Base-by-base conservation (phyloP, 306 rosid species). In the Heteromeles arbutifolia region DNA sequence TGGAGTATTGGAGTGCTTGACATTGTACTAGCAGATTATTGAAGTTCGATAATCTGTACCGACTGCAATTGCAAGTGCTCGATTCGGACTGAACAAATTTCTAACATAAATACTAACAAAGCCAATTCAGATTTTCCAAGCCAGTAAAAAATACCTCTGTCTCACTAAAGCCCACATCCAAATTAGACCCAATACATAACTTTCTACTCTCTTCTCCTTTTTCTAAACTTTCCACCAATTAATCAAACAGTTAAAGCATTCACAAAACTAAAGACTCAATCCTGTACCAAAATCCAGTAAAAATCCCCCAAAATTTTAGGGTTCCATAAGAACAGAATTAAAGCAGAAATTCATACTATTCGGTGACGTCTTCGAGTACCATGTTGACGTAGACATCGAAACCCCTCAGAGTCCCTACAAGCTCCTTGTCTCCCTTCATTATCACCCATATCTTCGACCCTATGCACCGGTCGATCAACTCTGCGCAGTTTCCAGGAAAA, bases 341-440 rank as follows among this genome's bases (percentile, higher is more conserved):
- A 8, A 44, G 34, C 45, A 12, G 14, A 25, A 50, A 37, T 26
- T 1, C 98, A 82, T 87, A 94, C 98, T 92, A 94, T 85, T 94
- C 97, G 59, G 96, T 90, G 78, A 94, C 98, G 82, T 94, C 98
- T 87, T 92, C 97, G 65, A 94, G 98, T 73, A 94, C 98, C 98
- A 94, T 92, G 84, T 94, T 94, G 78, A 94, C 97, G 72, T 94
- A 92, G 37, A 94, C 97, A 86, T 94, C 98, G 79, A 94, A 94
- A 11, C 98, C 98, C 73, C 85, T 88, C 31, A 92, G 96, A 75
- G 95, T 94, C 24, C 98, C 98, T 31, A 94, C 98, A 22, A 94
- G 97, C 86, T 94, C 98, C 87, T 94, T 94, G 88, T 94, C 98
- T 11, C 97, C 97, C 81, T 94, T 94, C 98, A 94, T 94, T 76